Evolutionary conservation across 352 stramenopile genomes (phyloP).

Genomic region (Globisporangium uncinulatum): DNA sequence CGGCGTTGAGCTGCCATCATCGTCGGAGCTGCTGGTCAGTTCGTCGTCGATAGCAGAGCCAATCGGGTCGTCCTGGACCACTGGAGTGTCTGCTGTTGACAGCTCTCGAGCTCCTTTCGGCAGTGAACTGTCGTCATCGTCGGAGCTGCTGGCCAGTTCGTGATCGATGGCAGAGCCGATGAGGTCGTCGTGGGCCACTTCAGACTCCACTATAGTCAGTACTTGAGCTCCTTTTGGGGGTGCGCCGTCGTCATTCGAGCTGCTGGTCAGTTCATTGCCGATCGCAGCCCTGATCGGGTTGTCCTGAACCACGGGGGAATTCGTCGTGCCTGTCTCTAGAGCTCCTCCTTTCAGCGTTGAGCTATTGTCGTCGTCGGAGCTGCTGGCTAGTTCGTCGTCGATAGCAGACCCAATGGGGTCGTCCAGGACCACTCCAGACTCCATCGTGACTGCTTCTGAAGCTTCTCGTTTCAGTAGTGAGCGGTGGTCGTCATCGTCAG

Average conservation of each 20-base stretch:
- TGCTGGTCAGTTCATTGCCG: neutral
- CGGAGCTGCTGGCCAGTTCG: neutral
- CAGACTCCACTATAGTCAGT: neutral
- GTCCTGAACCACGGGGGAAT: too few species aligned
- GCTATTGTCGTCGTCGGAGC: neutral
- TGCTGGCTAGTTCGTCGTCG: conserved; percentile 26
- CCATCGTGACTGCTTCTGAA: too few species aligned
- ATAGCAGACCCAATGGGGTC: conserved; percentile 30
- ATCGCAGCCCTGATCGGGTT: too few species aligned
- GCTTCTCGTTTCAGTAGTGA: neutral
- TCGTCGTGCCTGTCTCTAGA: too few species aligned
- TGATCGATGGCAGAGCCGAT: neutral
- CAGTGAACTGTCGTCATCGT: neutral
- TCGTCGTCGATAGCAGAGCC: conserved; percentile 35
- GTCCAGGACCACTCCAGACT: conserved; percentile 1
- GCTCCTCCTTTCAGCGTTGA: too few species aligned
- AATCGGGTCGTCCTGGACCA: conserved; percentile 16
- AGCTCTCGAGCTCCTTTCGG: neutral
- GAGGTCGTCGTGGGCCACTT: neutral
- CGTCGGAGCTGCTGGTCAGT: conserved; percentile 13
- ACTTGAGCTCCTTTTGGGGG: conserved; percentile 4
- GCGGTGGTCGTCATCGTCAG: conserved; percentile 12
- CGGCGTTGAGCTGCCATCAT: neutral
- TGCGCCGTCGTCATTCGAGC: conserved; percentile 8
- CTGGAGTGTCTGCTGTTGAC: conserved; percentile 1